Conservation (phyloP, 1,284 basidiomycete species). For the Phenoliferia sp. region DNA sequence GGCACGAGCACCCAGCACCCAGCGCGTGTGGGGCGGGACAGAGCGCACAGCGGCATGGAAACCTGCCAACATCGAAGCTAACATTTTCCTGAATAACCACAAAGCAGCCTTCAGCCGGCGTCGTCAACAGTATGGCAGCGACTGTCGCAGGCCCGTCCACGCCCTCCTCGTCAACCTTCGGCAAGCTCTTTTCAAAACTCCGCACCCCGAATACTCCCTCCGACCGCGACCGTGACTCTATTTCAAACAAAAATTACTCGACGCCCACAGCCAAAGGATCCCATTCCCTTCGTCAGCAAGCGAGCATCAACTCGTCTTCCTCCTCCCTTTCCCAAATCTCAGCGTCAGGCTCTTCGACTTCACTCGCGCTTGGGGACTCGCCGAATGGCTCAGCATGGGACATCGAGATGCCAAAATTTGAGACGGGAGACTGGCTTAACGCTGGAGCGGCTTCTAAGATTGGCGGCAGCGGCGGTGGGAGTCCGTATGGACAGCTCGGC, state of each 20-base stretch:
- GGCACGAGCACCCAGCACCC: too few species aligned
- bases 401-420: conserved; percentile 16
- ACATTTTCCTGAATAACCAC: too few species aligned
- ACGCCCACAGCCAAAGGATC: neutral
- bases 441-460: neutral
- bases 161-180: neutral
- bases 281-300: neutral
- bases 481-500: neutral
- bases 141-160: too few species aligned
- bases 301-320: neutral
- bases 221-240: neutral
- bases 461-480: neutral
- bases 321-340: neutral
- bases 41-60: too few species aligned
- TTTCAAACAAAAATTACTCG: neutral
- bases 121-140: too few species aligned
- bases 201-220: neutral
- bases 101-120: too few species aligned
- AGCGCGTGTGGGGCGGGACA: too few species aligned
- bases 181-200: neutral
- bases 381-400: neutral
- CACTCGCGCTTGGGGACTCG: neutral
- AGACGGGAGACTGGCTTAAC: conserved; percentile 2
- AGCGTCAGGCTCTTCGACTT: neutral
- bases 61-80: too few species aligned